phyloP scores from a whole-genome alignment of 192 early-diverging fungal genomes.

The Mycoemilia scoparia region DNA sequence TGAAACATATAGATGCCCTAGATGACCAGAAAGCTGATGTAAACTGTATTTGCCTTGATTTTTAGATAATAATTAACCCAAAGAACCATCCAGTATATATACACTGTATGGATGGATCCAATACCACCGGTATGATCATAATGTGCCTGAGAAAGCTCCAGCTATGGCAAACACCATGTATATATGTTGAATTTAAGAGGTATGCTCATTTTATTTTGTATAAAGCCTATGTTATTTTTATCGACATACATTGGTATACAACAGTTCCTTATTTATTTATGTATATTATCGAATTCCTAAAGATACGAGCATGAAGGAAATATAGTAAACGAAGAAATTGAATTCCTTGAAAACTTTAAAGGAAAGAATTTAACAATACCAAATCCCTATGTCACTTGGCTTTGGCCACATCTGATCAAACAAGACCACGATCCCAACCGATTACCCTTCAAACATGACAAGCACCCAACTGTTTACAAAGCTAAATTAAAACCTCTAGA shows the following conservation, averaged over 20 bases:
- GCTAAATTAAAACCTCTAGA: too few species aligned
- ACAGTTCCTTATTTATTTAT: too few species aligned
- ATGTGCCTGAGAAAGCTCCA: slow-evolving; percentile 81
- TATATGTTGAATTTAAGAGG: slow-evolving; percentile 53
- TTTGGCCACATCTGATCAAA: slow-evolving; percentile 13
- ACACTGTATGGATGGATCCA: slow-evolving; percentile 79
- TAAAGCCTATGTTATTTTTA: too few species aligned
- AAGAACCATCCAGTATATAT: slow-evolving; percentile 58
- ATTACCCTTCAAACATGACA: slow-evolving; percentile 14
- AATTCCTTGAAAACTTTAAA: slow-evolving; percentile 23
- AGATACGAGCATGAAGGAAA: slow-evolving; percentile 31
- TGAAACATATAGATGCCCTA: too few species aligned
- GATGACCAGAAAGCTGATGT: neutral
- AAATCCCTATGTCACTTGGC: slow-evolving; percentile 18
- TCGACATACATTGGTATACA: too few species aligned
- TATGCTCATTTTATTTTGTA: too few species aligned
- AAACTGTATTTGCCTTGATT: too few species aligned
- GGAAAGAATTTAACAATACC: slow-evolving; percentile 9
- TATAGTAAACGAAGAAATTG: slow-evolving; percentile 28
- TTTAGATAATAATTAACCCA: slow-evolving; percentile 59
- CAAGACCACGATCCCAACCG: slow-evolving; percentile 1
- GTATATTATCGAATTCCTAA: too few species aligned
- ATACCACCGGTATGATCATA: slow-evolving; percentile 66
- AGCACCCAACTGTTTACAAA: too few species aligned
- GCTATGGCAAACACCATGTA: slow-evolving; percentile 61